phyloP scores from a whole-genome alignment of 768 basidiomycete genomes.

The Phaeotremella skinneri region DNA sequence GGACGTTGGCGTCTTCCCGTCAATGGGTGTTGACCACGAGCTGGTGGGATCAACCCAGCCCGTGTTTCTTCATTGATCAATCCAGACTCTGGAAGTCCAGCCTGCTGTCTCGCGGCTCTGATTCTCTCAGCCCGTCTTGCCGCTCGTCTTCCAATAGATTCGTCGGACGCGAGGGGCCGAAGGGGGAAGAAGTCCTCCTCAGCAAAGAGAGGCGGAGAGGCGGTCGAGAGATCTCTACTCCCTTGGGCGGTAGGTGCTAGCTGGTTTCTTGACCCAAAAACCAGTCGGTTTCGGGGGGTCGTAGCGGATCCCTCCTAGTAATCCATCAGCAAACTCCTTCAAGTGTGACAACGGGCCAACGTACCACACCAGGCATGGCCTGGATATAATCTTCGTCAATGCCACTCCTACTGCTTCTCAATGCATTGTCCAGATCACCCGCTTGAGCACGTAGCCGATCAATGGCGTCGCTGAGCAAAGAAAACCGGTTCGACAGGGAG shows the following conservation, averaged over 20 bases:
- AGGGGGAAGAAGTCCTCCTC: no score
- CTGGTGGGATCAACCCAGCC: neutral
- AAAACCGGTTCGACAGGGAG: conserved; percentile 19
- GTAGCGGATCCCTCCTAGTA: neutral
- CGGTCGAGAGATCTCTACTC: no score
- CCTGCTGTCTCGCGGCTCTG: neutral
- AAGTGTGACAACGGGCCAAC: no score
- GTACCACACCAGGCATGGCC: no score
- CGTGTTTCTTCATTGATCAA: neutral
- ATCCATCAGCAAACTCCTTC: conserved; percentile 5
- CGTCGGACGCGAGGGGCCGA: no score
- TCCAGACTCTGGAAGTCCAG: neutral
- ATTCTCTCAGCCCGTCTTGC: neutral
- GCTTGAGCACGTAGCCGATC: conserved; percentile 32
- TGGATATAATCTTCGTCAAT: no score
- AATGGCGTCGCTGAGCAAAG: conserved; percentile 23
- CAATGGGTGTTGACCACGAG: no score
- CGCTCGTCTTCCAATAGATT: neutral
- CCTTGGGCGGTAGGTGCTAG: no score
- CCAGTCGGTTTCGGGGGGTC: neutral
- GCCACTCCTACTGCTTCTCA: no score
- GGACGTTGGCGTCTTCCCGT: no score
- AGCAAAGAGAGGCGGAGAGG: no score
- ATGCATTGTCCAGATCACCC: conserved; percentile 19
- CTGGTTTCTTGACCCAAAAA: neutral